A percentile compares a stretch with the other conserved stretches of the same genome.
Conservation (phyloP, 1,139 yeast genomes). For the Suhomyces guaymorum region DNA sequence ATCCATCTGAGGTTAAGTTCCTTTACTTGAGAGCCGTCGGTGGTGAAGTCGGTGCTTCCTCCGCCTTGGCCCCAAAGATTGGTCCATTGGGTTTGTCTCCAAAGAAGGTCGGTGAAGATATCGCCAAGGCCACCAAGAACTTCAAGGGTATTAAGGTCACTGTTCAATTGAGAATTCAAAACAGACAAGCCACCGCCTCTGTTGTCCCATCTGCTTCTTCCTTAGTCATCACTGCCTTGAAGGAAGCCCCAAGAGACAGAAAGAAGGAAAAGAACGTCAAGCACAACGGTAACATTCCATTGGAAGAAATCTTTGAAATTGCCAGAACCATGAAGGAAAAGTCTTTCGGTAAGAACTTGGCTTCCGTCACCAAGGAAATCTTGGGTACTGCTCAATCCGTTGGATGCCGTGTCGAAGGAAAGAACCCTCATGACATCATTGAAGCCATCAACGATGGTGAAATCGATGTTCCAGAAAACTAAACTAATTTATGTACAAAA, state of each 20-base stretch:
- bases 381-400: constrained; percentile 99
- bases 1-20: constrained; percentile 97
- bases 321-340: constrained; percentile 98
- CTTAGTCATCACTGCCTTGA: constrained; percentile 97
- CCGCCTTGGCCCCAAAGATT: constrained; percentile 99
- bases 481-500: constrained; percentile 41
- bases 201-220: constrained; percentile 99
- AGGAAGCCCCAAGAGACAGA: constrained; percentile 99
- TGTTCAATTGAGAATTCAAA: constrained; percentile 97
- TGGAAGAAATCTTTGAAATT: constrained; percentile 94
- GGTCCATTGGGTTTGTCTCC: constrained; percentile 99
- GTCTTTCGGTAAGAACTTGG: constrained; percentile 97
- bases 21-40: constrained; percentile 99
- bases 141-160: constrained; percentile 99
- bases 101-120: constrained; percentile 99
- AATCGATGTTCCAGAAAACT: constrained; percentile 92
- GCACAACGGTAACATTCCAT: constrained; percentile 98
- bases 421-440: constrained; percentile 98
- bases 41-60: constrained; percentile 99
- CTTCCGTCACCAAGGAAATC: constrained; percentile 97
- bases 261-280: constrained; percentile 99
- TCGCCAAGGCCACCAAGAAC: constrained; percentile 99
- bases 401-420: constrained; percentile 98
- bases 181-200: constrained; percentile 99
- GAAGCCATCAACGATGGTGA: constrained; percentile 98